Evolutionary conservation across 371 early-diverging fungal genomes (phyloP).

Genomic region (Mortierella sp.): DNA sequence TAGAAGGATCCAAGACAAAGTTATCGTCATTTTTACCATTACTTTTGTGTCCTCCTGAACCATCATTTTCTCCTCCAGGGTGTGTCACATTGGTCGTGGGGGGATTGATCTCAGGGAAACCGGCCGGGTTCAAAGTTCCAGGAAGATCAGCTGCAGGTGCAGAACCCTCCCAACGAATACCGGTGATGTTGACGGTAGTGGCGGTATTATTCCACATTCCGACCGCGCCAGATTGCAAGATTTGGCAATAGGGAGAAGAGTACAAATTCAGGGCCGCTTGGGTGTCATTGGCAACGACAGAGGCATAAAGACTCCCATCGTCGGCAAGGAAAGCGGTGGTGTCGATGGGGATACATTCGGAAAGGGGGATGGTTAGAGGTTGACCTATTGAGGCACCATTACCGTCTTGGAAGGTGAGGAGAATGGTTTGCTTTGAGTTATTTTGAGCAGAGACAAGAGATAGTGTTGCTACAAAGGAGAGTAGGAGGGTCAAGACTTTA

Average conservation of each 20-base stretch:
- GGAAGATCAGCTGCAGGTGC: constrained; percentile 5
- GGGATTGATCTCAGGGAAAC: not conserved
- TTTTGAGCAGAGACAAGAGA: not conserved
- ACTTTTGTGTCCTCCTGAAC: too few relatives aligned
- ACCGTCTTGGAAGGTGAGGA: constrained; percentile 14
- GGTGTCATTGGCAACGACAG: constrained; percentile 10
- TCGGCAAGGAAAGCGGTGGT: not conserved
- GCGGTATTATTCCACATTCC: constrained; percentile 22
- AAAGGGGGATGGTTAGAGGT: not conserved
- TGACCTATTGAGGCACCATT: not conserved
- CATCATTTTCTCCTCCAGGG: not conserved
- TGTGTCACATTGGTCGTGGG: not conserved
- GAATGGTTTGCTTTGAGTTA: not conserved
- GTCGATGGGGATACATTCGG: constrained; percentile 1
- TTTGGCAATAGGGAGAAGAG: constrained; percentile 8
- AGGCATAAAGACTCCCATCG: not conserved
- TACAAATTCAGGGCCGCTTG: constrained; percentile 44
- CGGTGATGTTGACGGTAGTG: not conserved
- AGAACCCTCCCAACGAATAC: constrained; percentile 32
- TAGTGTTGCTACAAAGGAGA: not conserved
- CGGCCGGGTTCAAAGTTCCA: constrained; percentile 7
- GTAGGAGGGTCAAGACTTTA: not conserved
- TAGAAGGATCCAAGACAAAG: constrained; percentile 20
- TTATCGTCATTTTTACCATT: not conserved
- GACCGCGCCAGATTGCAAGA: constrained; percentile 5